Evolutionary conservation across 2,329 filamentous ascomycete species (phyloP), one percentile per base, ranked within the genome.

Genomic region (Penicillium sp.): DNA sequence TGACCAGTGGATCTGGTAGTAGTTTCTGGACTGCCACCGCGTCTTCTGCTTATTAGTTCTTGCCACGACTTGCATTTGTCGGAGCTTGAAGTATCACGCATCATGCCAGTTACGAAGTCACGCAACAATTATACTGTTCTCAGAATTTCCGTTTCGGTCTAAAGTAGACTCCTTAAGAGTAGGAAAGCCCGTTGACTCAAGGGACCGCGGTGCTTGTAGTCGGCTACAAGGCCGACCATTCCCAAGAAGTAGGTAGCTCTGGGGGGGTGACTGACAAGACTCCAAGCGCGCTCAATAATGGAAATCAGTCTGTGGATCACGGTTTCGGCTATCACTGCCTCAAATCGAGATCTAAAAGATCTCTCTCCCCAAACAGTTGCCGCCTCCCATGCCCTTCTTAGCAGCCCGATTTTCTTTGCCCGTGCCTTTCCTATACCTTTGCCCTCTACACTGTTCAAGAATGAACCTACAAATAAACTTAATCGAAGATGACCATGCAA

Each of bases 1-100:
- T 26, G 67, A 74, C 47, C 66, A 75, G 52, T 74, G 72, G 71
- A 63, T 53, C n/a, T 73, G 70, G 70, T 71, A 62, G 44, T 3
- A 3, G 28, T 21, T 2, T 10, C n/a, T 1, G 8, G 18, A 10
- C 4, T 8, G 15, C 16, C n/a, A n/a, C 15, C 15, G 15, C 16
- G 2, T 36, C 5, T 38, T 12, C n/a, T 9, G 9, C 9, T 9
- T 8, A 18, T 6, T 8, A 18, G 8, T 10, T 10, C 18, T 8
- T 9, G 8, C 16, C 34, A 10, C 16, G 9, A 9, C 16, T 38
- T 38, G 34, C 16, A 18, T 18, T 38, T 10, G 10, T 9, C 28
- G 28, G 10, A 38, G 16, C 9, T 10, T 18, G 34, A 13, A 13
- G 4, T 21, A 4, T 4, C 36, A 39, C 21, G 18, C 18, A 39